Base-by-base conservation (phyloP, 495 filamentous ascomycete species). In the Aspergillus incahuasiensis region DNA sequence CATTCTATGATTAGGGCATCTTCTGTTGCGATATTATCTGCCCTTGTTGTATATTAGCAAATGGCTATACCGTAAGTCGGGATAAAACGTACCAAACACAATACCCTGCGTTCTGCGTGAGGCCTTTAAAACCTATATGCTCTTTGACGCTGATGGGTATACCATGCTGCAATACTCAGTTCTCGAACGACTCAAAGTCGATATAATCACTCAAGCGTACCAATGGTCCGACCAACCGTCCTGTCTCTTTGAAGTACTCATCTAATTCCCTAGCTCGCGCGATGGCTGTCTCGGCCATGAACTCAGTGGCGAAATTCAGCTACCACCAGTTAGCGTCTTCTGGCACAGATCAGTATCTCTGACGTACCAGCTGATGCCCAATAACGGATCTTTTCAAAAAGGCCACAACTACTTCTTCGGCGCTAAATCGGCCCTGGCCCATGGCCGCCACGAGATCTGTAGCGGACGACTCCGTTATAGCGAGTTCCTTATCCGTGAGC, bases 71-170 rank as follows among this genome's bases (percentile, higher is more conserved):
- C 12, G 22, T 4, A 0, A 12, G 7, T 21, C 11, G 34, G 7
- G 5, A 15, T 3, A 48, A 16, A 24, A 48, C 58, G 13, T 56
- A 76, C 74, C 64, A 75, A 38, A 70, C 63, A 1, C 71, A 69
- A 35, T 69, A 75, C n/a, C 73, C 73, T 0, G 67, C 72, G 24
- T 74, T 75, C 52, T 67, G 72, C 1, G 70, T 73, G 22, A 63
- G 66, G 7, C 63, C 65, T 56, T 79, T 78, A 38, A 90, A 68
- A 16, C 82, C 76, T 57, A 90, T 81, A 43, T 83, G 79, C 56
- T 90, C 87, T 58, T 90, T 87, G 3, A 87, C 66, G 19, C 74
- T 79, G 28, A 90, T 78, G 1, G 86, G 86, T 6, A 90, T 71
- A 1, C 86, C 86, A 55, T 89, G 86, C 54, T 90, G 64, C 40